Base-by-base conservation (phyloP, 306 rosid genomes). In the Senna siamea region DNA sequence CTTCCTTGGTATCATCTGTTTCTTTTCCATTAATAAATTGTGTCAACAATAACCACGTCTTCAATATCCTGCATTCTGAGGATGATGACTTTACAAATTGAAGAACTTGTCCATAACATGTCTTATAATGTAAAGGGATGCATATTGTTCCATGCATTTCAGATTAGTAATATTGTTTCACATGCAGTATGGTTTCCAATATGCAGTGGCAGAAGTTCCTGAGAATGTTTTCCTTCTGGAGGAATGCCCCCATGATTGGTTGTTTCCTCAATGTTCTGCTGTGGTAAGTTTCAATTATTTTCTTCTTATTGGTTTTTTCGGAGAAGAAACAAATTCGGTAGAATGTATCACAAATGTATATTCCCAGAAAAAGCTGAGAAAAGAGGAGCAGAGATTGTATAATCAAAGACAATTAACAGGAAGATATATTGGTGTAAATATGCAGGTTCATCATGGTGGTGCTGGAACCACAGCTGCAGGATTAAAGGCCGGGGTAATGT, bases 371-470 rank as follows among this genome's bases (percentile, higher is more conserved):
- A 50, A 69, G 58, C 56, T 69, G 60, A 46, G 48, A 43, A 43
- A 10, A 30, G n/a, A 26, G 66, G n/a, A 70, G 48, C 30, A 20
- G 48, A 8, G 61, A 57, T 26, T 62, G 50, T 9, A 38, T 62
- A 46, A 47, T 30, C 56, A 19, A 28, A 9, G 46, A 38, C n/a
- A 70, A 26, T 43, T 81, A 41, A 76, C 72, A n/a, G n/a, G 56
- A 65, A 76, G 37, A 56, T 65, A 26, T 48, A 50, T 64, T 57
- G 75, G 54, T 51, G 12, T 19, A 72, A 32, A 68, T 44, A 64
- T 87, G 90, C 90, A 91, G 98, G 96, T 94, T 72, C 99, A 94
- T 85, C 99, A 94, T 43, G 99, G 99, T 30, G 99, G 99, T 71
- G 97, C 99, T 22, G 99, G 99, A 73, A 94, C 99, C 60, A 92